phyloP scores from a whole-genome alignment of 306 rosid genomes.

The Vigna reflexopilosa region DNA sequence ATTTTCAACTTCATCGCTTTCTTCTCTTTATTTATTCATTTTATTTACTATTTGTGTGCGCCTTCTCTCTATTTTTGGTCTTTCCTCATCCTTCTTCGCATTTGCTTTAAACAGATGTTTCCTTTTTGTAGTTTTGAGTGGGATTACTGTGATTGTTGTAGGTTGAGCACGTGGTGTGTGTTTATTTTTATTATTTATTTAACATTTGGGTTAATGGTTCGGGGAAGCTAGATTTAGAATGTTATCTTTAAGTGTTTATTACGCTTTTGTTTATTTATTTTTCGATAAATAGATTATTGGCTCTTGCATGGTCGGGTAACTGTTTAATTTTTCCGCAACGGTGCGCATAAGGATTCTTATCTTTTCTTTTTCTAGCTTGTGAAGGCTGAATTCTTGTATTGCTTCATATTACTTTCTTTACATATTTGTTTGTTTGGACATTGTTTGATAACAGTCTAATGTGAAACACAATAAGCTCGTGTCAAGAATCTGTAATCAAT shows the following conservation, averaged over 20 bases:
- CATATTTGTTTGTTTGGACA: constrained; percentile 4
- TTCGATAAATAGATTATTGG: constrained; percentile 15
- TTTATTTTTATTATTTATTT: neutral
- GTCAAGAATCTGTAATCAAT: constrained; percentile 33
- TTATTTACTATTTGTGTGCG: neutral
- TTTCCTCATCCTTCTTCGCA: constrained; percentile 19
- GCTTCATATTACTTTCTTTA: constrained; percentile 26
- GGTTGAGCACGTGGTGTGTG: constrained; percentile 27
- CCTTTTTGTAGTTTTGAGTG: constrained; percentile 34
- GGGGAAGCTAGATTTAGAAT: constrained; percentile 22
- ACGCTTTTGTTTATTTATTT: constrained; percentile 17
- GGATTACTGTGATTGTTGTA: constrained; percentile 32
- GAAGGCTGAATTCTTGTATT: constrained; percentile 29
- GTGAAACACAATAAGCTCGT: neutral
- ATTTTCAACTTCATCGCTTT: constrained; percentile 31
- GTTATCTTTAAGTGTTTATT: constrained; percentile 39
- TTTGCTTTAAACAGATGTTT: neutral
- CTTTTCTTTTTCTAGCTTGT: constrained; percentile 42
- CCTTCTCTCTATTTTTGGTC: constrained; percentile 15
- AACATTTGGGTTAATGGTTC: constrained; percentile 2
- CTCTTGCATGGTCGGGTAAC: constrained; percentile 33
- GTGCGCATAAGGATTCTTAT: constrained; percentile 25
- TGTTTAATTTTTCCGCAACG: constrained; percentile 28
- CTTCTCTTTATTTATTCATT: neutral
- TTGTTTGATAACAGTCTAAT: constrained; percentile 37